Evolutionary conservation across 495 filamentous ascomycete genomes (phyloP).

Genomic region (Neurospora sublineolata): DNA sequence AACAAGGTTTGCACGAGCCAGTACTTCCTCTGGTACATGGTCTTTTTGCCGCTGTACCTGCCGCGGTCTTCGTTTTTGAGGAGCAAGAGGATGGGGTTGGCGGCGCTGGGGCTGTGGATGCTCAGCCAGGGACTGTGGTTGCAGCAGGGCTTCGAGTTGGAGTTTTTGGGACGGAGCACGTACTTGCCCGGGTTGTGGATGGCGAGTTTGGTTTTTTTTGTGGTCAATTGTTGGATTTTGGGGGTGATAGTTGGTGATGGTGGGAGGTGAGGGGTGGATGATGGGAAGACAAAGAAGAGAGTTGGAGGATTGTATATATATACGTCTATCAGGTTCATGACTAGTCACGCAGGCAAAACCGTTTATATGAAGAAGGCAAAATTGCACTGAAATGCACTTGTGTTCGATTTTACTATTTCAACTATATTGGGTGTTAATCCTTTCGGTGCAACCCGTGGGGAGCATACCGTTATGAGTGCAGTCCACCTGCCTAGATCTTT

Average conservation of each 20-base stretch:
- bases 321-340: neutral
- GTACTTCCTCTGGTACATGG: constrained; percentile 98
- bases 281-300: neutral
- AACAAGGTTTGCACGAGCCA: constrained; percentile 99
- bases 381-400: neutral
- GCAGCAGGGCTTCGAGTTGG: constrained; percentile 75
- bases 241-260: constrained; percentile 67
- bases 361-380: neutral
- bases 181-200: constrained; percentile 78
- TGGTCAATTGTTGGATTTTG: constrained; percentile 77
- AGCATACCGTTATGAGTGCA: neutral
- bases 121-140: constrained; percentile 67
- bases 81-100: constrained; percentile 46
- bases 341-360: neutral
- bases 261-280: neutral
- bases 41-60: constrained; percentile 85
- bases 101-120: constrained; percentile 60
- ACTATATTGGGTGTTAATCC: neutral
- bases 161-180: constrained; percentile 76
- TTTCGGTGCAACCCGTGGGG: neutral
- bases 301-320: neutral
- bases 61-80: constrained; percentile 61
- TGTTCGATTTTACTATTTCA: neutral
- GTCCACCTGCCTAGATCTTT: neutral
- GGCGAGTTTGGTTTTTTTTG: constrained; percentile 66